phyloP scores from a whole-genome alignment of 257 asterid species.

The Lycium barbarum region DNA sequence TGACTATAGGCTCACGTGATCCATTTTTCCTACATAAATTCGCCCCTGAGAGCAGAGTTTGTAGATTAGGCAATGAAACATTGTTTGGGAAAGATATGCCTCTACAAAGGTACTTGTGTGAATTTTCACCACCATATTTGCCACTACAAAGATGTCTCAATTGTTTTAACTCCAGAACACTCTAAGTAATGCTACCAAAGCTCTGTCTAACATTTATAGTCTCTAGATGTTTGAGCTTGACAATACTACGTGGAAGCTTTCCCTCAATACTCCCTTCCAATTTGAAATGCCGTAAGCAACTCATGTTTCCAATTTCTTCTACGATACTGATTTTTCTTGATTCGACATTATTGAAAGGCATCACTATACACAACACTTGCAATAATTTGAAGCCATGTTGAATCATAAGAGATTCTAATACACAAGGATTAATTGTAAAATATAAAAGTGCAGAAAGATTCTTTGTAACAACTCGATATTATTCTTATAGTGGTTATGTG shows the following conservation, averaged over 20 bases:
- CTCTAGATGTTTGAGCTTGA: slow-evolving; percentile 25
- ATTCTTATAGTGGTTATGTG: no score
- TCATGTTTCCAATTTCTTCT: slow-evolving; percentile 15
- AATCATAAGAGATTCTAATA: no score
- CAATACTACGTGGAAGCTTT: not conserved
- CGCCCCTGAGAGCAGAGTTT: slow-evolving; percentile 8
- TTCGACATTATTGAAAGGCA: no score
- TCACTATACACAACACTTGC: no score
- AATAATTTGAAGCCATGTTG: no score
- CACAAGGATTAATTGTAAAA: no score
- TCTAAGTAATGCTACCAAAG: not conserved
- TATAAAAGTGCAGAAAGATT: no score
- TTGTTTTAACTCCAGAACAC: slow-evolving; percentile 29
- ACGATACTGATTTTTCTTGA: not conserved
- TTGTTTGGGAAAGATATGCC: no score
- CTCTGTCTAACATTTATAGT: slow-evolving; percentile 18
- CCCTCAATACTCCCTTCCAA: not conserved
- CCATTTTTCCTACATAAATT: not conserved
- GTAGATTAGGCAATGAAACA: no score
- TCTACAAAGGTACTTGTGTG: no score
- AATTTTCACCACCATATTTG: no score
- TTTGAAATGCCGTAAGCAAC: slow-evolving; percentile 18
- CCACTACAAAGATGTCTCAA: not conserved
- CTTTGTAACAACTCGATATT: no score
- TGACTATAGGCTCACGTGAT: not conserved